Conservation (phyloP, 2,329 filamentous ascomycete genomes). For the Aspergillus fischeri region DNA sequence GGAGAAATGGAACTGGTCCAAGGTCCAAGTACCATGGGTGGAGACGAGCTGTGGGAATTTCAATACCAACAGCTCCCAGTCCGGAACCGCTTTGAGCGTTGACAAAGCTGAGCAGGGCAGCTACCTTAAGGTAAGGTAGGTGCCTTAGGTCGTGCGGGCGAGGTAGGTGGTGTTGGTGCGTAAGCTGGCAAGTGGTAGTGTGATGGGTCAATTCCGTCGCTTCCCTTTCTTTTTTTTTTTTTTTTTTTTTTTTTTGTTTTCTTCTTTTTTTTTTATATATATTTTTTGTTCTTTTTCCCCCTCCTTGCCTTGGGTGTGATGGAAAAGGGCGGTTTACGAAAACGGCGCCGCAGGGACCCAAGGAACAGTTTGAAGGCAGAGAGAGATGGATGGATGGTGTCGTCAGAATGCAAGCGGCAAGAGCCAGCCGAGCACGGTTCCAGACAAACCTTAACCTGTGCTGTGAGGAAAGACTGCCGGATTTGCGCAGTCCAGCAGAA, state of each 20-base stretch:
- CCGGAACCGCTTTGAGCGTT: not conserved
- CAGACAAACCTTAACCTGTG: conserved; percentile 27
- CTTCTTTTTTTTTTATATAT: not conserved
- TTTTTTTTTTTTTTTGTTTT: not conserved
- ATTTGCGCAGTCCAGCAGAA: not conserved
- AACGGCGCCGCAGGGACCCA: conserved; percentile 18
- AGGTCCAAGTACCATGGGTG: conserved; percentile 19
- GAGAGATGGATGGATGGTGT: conserved; percentile 24
- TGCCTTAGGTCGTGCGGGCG: not conserved
- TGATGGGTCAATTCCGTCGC: not conserved
- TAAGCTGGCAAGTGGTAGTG: conserved; percentile 1
- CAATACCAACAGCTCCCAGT: not conserved
- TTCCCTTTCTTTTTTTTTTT: not conserved
- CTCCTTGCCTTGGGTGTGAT: not conserved
- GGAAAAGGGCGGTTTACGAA: conserved; percentile 19
- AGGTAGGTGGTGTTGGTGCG: not conserved
- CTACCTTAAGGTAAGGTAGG: not conserved
- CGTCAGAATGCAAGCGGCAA: conserved; percentile 36
- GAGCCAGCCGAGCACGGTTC: conserved; percentile 28
- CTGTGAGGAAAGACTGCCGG: not conserved
- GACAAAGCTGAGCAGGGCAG: conserved; percentile 1
- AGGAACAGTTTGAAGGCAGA: conserved; percentile 1
- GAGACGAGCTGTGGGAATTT: conserved; percentile 11
- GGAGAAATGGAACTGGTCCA: conserved; percentile 10
- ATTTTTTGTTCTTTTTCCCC: not conserved